Evolutionary conservation across 1,139 yeast species (phyloP).

Genomic region (Debaryomyces sp.): DNA sequence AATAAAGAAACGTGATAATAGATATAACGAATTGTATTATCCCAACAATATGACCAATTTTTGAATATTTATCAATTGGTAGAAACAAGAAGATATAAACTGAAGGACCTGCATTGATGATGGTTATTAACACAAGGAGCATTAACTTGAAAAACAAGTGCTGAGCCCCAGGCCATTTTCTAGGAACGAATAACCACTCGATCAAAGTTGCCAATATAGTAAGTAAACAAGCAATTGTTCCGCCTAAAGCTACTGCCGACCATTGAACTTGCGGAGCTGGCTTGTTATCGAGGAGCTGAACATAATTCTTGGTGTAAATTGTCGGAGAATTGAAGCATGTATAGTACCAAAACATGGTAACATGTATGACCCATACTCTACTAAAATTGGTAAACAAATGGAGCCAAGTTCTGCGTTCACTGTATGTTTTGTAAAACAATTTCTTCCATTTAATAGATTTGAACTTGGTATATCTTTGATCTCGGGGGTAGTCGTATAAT

Average conservation of each 20-base stretch:
- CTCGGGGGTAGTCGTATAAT: conserved; percentile 46
- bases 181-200: conserved; percentile 69
- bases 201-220: conserved; percentile 63
- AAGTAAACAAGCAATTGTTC: conserved; percentile 65
- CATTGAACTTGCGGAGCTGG: conserved; percentile 67
- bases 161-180: conserved; percentile 69
- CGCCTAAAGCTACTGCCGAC: conserved; percentile 72
- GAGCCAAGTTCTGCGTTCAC: conserved; percentile 65
- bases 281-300: conserved; percentile 57
- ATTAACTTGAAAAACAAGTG: conserved; percentile 47
- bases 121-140: conserved; percentile 43
- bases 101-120: conserved; percentile 62
- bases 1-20: conserved; percentile 58
- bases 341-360: conserved; percentile 61
- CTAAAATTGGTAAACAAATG: conserved; percentile 62
- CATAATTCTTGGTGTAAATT: conserved; percentile 61
- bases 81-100: conserved; percentile 58
- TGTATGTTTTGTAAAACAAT: conserved; percentile 71
- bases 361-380: conserved; percentile 64
- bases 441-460: conserved; percentile 62
- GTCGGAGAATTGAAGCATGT: conserved; percentile 57
- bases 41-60: conserved; percentile 53
- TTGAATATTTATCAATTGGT: conserved; percentile 54
- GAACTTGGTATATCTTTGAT: conserved; percentile 50
- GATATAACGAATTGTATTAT: conserved; percentile 64